phyloP scores from a whole-genome alignment of 352 stramenopile species.

The Phytophthora foliorum region DNA sequence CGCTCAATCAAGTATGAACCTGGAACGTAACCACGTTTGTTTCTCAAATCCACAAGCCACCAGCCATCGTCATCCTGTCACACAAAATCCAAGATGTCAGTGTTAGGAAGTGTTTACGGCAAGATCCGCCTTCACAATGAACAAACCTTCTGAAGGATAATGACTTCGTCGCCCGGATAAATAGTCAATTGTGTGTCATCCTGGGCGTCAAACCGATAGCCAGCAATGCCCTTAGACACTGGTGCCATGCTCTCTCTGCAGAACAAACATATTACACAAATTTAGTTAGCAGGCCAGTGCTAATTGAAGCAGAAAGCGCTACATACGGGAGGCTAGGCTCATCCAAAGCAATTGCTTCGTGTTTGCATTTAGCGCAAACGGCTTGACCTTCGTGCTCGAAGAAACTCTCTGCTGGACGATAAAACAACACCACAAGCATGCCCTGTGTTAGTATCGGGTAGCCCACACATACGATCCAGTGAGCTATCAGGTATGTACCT shows the following conservation, averaged over 20 bases:
- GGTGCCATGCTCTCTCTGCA: slow-evolving; percentile 60
- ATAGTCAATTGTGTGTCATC: slow-evolving; percentile 90
- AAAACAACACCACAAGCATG: slow-evolving; percentile 27
- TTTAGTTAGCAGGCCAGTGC: not conserved
- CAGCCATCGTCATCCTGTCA: slow-evolving; percentile 82
- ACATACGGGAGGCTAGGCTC: slow-evolving; percentile 61
- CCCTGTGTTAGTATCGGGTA: slow-evolving; percentile 29
- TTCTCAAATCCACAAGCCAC: slow-evolving; percentile 81
- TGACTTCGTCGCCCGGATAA: slow-evolving; percentile 77
- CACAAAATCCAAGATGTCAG: not conserved
- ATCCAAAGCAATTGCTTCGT: slow-evolving; percentile 68
- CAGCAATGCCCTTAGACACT: slow-evolving; percentile 66
- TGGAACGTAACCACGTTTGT: slow-evolving; percentile 81
- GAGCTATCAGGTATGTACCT: slow-evolving; percentile 41
- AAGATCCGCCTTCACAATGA: not conserved
- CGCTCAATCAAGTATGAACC: slow-evolving; percentile 88
- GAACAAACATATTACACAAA: not conserved
- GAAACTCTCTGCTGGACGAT: slow-evolving; percentile 76
- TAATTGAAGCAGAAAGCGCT: slow-evolving; percentile 8
- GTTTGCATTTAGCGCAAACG: slow-evolving; percentile 84
- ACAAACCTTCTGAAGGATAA: slow-evolving; percentile 80
- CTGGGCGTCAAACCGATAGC: slow-evolving; percentile 81
- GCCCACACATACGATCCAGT: not conserved
- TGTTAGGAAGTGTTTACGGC: slow-evolving; percentile 12
- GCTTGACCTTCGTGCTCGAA: slow-evolving; percentile 83